Evolutionary conservation across 2,329 filamentous ascomycete genomes (phyloP).

Genomic region (Lomentospora prolificans): DNA sequence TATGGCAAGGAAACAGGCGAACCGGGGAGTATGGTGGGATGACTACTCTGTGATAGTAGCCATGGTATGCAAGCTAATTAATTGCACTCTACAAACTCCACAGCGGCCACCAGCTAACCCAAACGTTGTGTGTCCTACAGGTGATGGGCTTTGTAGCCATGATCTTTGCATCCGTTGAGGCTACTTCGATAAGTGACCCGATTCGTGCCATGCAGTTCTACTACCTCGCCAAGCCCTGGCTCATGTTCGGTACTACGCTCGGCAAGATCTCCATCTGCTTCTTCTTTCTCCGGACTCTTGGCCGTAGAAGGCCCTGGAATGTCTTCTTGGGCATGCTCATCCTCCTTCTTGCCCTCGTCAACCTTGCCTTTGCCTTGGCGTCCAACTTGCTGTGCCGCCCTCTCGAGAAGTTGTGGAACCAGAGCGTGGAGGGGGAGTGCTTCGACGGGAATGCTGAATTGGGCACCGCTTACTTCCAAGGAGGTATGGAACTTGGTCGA

Average conservation of each 20-base stretch:
- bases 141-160: slow-evolving; percentile 23
- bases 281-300: slow-evolving; percentile 22
- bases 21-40: slow-evolving; percentile 19
- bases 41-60: slow-evolving; percentile 24
- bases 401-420: slow-evolving; percentile 26
- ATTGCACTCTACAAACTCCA: background rate
- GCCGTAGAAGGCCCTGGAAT: slow-evolving; percentile 20
- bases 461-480: slow-evolving; percentile 25
- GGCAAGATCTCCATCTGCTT: slow-evolving; percentile 28
- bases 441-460: slow-evolving; percentile 22
- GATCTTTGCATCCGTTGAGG: slow-evolving; percentile 24
- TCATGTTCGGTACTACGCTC: slow-evolving; percentile 23
- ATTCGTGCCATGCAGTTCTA: slow-evolving; percentile 22
- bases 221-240: slow-evolving; percentile 25
- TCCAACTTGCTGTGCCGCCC: slow-evolving; percentile 27
- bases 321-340: slow-evolving; percentile 20
- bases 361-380: slow-evolving; percentile 21
- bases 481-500: slow-evolving; percentile 12
- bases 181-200: slow-evolving; percentile 16
- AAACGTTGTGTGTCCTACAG: slow-evolving; percentile 13
- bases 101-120: background rate
- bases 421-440: slow-evolving; percentile 19
- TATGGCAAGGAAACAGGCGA: slow-evolving; percentile 18
- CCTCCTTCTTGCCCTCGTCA: slow-evolving; percentile 21
- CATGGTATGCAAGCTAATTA: slow-evolving; percentile 17